phyloP scores from a whole-genome alignment of 2,329 filamentous ascomycete genomes.

The Talaromyces verruculosus region DNA sequence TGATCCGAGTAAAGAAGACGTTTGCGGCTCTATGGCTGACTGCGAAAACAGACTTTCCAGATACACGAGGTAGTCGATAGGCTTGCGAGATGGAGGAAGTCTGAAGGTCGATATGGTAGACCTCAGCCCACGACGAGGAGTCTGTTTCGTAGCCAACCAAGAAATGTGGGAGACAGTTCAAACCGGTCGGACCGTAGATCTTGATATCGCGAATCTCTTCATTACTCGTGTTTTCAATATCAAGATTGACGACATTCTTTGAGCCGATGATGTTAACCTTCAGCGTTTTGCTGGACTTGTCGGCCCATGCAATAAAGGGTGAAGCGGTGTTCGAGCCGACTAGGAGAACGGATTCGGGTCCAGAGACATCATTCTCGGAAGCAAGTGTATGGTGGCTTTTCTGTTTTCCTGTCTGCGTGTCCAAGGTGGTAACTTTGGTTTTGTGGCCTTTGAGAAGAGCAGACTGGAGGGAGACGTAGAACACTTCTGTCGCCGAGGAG shows the following conservation, averaged over 20 bases:
- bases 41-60: conserved; percentile 72
- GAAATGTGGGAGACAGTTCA: conserved; percentile 76
- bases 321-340: conserved; percentile 43
- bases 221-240: conserved; percentile 42
- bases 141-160: conserved; percentile 75
- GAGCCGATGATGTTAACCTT: conserved; percentile 49
- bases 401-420: conserved; percentile 70
- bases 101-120: conserved; percentile 78
- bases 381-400: conserved; percentile 69
- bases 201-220: conserved; percentile 55
- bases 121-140: conserved; percentile 73
- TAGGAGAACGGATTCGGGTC: conserved; percentile 42
- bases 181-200: conserved; percentile 71
- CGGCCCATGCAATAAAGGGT: conserved; percentile 47
- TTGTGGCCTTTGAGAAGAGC: conserved; percentile 67
- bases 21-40: conserved; percentile 75
- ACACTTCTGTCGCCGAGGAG: conserved; percentile 67
- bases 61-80: conserved; percentile 72
- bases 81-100: conserved; percentile 69
- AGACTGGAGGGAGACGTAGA: conserved; percentile 72
- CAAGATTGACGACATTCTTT: conserved; percentile 41
- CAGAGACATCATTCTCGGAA: conserved; percentile 68
- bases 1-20: conserved; percentile 84
- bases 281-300: conserved; percentile 44
- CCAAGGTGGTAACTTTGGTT: conserved; percentile 72